phyloP scores from a whole-genome alignment of 2,329 filamentous ascomycete species.

The Pseudopithomyces chartarum region DNA sequence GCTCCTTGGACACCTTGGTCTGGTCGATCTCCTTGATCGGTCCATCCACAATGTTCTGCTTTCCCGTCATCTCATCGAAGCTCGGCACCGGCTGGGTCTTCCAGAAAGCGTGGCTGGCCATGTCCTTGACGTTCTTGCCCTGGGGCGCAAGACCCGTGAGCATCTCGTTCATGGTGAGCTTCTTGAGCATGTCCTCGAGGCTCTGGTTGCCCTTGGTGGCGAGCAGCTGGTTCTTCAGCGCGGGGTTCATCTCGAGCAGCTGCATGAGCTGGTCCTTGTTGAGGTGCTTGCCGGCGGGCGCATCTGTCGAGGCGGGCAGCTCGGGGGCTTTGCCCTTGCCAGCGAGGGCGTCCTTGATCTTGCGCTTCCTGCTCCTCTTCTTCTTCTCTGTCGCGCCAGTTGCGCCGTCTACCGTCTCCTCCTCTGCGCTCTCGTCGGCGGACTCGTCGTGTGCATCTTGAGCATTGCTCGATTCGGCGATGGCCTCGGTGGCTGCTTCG shows the following conservation, averaged over 20 bases:
- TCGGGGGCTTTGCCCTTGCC: conserved; percentile 40
- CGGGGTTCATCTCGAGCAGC: conserved; percentile 45
- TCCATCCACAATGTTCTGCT: conserved; percentile 67
- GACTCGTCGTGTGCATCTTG: conserved; percentile 34
- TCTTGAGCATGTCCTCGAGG: conserved; percentile 59
- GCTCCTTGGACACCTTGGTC: conserved; percentile 78
- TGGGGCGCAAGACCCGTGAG: conserved; percentile 76
- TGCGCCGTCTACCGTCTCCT: conserved; percentile 42
- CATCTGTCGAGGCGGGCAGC: conserved; percentile 26
- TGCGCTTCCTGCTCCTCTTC: conserved; percentile 69
- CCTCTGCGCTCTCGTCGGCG: conserved; percentile 38
- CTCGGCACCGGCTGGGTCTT: conserved; percentile 92
- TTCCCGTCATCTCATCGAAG: conserved; percentile 62
- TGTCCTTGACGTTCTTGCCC: conserved; percentile 91
- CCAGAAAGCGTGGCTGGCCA: conserved; percentile 99
- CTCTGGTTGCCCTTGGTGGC: conserved; percentile 36
- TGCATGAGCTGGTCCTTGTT: conserved; percentile 44
- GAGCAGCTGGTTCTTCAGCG: conserved; percentile 43
- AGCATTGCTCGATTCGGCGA: conserved; percentile 41
- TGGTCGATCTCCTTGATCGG: conserved; percentile 81
- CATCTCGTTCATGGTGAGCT: conserved; percentile 71
- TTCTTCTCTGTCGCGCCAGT: conserved; percentile 60
- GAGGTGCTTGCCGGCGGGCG: conserved; percentile 36
- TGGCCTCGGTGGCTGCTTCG: conserved; percentile 51
- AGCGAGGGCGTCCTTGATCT: conserved; percentile 55